Evolutionary conservation across 371 early-diverging fungal species (phyloP), one percentile per base, ranked within the genome.

Genomic region (Rhizopus sp.): DNA sequence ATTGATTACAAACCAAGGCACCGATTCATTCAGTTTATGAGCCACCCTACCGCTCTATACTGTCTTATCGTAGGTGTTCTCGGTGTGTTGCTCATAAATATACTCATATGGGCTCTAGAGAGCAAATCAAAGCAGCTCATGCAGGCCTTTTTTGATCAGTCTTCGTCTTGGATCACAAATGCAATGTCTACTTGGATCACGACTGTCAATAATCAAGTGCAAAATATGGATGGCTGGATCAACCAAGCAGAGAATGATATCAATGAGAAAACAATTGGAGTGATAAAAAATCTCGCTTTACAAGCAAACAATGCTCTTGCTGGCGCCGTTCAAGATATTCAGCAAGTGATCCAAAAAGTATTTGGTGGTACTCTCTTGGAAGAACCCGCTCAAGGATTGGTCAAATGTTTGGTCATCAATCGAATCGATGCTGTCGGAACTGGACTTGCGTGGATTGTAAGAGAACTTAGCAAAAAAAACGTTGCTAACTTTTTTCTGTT

Each of bases 361-460:
- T 29, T 79, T 2, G 73, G 73, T 23, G 68, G 70, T 9, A 72
- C 80, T 2, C 32, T 71, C 3, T 47, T 79, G 1, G 69, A 73
- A 46, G 32, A 42, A 4, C 70, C 75, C 17, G 68, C 66, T 1
- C 51, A 65, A 34, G 73, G 63, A 32, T 62, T 74, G 23, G 16
- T 70, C 8, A 32, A 68, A 4, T 79, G 80, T 39, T 48, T 79
- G 12, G 8, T 79, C 1, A 30, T 69, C 31, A 57, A 38, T 39
- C 76, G 74, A 42, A 57, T 79, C 9, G 63, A 67, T 37, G 62
- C 62, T 34, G 40, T 79, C 10, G 70, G 76, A 50, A 55, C 62
- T 7, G 77, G 75, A 3, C 40, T 79, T n/a, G 61, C 62, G 9
- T 76, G 75, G 75, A 65, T 79, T 34, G 79, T 73, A 64, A 69